Conservation (phyloP, 1,284 basidiomycete species). For the Abortiporus biennis region DNA sequence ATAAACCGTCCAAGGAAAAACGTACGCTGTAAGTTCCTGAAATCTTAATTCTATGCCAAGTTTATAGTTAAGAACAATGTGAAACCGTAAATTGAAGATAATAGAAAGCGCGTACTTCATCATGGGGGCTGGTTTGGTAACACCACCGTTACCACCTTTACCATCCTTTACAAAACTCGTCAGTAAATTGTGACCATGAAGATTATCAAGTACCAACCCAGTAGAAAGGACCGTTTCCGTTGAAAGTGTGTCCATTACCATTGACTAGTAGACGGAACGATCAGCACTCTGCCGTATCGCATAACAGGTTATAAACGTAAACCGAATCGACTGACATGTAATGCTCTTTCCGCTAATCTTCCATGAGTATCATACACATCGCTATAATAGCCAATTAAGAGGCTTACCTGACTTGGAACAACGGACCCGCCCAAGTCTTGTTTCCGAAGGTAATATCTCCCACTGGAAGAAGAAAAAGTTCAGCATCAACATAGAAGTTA, state of each 20-base stretch:
- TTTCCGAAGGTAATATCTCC: constrained; percentile 29
- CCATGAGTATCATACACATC: too few relatives aligned
- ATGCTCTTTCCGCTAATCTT: constrained; percentile 21
- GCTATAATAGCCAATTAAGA: constrained; percentile 20
- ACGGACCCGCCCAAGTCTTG: constrained; percentile 26
- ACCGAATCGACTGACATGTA: constrained; percentile 17
- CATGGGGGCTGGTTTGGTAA: constrained; percentile 32
- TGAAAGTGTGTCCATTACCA: constrained; percentile 34
- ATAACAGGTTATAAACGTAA: neutral
- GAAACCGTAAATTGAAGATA: constrained; percentile 3
- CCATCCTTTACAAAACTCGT: constrained; percentile 27
- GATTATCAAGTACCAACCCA: constrained; percentile 22
- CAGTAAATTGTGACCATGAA: neutral
- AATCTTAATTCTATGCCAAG: constrained; percentile 38
- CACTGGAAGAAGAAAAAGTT: constrained; percentile 11
- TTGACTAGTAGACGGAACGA: constrained; percentile 23
- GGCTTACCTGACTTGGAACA: constrained; percentile 21
- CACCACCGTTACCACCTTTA: constrained; percentile 30
- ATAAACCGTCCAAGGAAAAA: neutral
- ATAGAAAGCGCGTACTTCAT: constrained; percentile 23
- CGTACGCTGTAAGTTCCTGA: constrained; percentile 42
- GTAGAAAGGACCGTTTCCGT: constrained; percentile 34
- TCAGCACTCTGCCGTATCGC: neutral
- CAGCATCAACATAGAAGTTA: neutral
- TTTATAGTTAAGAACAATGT: neutral